A percentile compares a stretch with the other conserved stretches of the same genome.
Evolutionary conservation across 2,329 filamentous ascomycete genomes (phyloP).

Genomic region (Stromatinia cepivora): DNA sequence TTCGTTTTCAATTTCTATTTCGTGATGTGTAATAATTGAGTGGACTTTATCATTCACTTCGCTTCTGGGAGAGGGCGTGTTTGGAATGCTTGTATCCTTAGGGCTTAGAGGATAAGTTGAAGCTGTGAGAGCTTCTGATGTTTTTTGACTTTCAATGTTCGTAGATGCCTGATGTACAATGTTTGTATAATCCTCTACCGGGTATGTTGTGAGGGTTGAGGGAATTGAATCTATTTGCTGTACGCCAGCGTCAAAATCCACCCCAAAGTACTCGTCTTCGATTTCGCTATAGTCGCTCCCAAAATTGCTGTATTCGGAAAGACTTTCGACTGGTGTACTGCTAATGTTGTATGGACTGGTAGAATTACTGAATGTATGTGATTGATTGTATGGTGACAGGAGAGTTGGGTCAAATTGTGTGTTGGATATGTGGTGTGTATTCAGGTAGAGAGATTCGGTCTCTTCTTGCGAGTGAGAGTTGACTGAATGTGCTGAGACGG

Average conservation of each 20-base stretch:
- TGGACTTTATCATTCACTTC: constrained; percentile 29
- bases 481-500: constrained; percentile 30
- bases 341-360: constrained; percentile 36
- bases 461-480: constrained; percentile 35
- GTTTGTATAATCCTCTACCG: constrained; percentile 28
- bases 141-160: constrained; percentile 26
- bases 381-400: constrained; percentile 36
- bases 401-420: constrained; percentile 31
- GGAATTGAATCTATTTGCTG: constrained; percentile 34
- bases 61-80: constrained; percentile 34
- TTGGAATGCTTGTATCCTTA: constrained; percentile 34
- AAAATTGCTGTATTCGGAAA: constrained; percentile 38
- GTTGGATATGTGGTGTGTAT: constrained; percentile 30
- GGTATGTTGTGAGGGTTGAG: constrained; percentile 25
- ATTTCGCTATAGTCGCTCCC: constrained; percentile 38
- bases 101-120: constrained; percentile 38
- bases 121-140: constrained; percentile 27
- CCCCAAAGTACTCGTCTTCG: constrained; percentile 40
- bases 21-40: constrained; percentile 32
- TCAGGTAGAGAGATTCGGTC: constrained; percentile 32
- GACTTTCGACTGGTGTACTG: constrained; percentile 36
- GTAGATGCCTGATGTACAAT: constrained; percentile 27
- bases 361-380: constrained; percentile 38
- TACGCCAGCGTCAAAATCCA: constrained; percentile 40
- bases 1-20: constrained; percentile 31